Conservation (phyloP, 108 stramenopile genomes). For the Conticribra guillardii region DNA sequence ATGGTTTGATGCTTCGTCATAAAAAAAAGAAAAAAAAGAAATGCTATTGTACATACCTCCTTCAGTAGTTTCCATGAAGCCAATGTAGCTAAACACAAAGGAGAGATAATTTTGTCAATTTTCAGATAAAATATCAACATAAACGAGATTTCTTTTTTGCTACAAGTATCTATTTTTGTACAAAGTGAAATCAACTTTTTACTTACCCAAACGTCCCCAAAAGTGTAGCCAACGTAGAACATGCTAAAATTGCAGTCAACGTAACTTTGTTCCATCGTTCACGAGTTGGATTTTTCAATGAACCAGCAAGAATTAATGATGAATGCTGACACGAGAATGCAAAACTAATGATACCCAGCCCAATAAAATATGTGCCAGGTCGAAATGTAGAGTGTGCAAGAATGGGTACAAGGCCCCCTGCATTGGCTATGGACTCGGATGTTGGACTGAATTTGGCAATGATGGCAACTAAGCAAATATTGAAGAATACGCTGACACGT, state of each 20-base stretch:
- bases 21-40: no score
- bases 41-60: conserved; percentile 30
- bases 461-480: conserved; percentile 64
- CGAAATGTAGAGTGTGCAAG: conserved; percentile 42
- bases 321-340: conserved; percentile 89
- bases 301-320: conserved; percentile 86
- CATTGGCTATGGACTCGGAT: conserved; percentile 12
- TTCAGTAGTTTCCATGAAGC: conserved; percentile 60
- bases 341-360: conserved; percentile 80
- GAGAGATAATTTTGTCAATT: neutral
- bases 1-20: neutral
- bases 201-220: conserved; percentile 58
- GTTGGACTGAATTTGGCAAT: conserved; percentile 57
- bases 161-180: no score
- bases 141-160: no score
- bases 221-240: conserved; percentile 45
- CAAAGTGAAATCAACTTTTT: no score
- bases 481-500: conserved; percentile 65
- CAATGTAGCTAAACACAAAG: conserved; percentile 51
- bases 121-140: no score
- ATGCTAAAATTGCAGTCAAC: conserved; percentile 47
- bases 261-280: conserved; percentile 74
- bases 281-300: conserved; percentile 69
- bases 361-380: conserved; percentile 71
- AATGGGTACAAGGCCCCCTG: conserved; percentile 25